Percentiles rank a stretch among this genome's conserved stretches.
Conservation (phyloP, 805 yeast species). For the Tetrapisispora pingtungensis region DNA sequence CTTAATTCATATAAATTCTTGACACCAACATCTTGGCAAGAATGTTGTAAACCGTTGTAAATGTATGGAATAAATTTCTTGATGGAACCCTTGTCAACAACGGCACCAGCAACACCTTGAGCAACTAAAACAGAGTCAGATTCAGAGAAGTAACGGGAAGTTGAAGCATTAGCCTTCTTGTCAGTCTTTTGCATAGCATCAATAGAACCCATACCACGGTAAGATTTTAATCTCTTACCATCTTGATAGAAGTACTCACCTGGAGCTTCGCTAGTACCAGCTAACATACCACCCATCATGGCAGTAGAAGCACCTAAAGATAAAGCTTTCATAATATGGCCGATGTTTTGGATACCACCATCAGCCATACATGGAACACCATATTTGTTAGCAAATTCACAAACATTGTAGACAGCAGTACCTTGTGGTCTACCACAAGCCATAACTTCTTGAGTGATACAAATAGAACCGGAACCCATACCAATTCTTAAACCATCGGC, state of each 20-base stretch:
- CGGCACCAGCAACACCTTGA: conserved; percentile 97
- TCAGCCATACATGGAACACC: conserved; percentile 99
- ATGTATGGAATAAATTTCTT: conserved; percentile 90
- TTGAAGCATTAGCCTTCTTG: conserved; percentile 87
- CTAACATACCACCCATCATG: conserved; percentile 99
- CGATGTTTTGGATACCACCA: conserved; percentile 98
- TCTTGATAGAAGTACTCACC: conserved; percentile 97
- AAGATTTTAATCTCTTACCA: conserved; percentile 92
- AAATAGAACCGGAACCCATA: conserved; percentile 99
- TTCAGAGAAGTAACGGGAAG: conserved; percentile 97
- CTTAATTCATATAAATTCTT: conserved; percentile 54
- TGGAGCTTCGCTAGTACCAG: conserved; percentile 97
- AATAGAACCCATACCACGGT: conserved; percentile 99
- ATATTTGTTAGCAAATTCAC: conserved; percentile 86
- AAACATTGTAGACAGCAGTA: conserved; percentile 91
- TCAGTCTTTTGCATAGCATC: conserved; percentile 96
- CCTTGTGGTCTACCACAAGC: conserved; percentile 99
- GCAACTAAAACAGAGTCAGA: conserved; percentile 92
- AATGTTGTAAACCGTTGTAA: conserved; percentile 92
- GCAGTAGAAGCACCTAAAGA: conserved; percentile 95
- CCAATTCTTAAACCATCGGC: conserved; percentile 98
- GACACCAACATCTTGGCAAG: conserved; percentile 96
- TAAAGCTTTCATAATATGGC: conserved; percentile 93
- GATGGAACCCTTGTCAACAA: conserved; percentile 92
- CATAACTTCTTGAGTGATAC: conserved; percentile 99